phyloP scores from a whole-genome alignment of 306 rosid species.

The Quercus ilex region DNA sequence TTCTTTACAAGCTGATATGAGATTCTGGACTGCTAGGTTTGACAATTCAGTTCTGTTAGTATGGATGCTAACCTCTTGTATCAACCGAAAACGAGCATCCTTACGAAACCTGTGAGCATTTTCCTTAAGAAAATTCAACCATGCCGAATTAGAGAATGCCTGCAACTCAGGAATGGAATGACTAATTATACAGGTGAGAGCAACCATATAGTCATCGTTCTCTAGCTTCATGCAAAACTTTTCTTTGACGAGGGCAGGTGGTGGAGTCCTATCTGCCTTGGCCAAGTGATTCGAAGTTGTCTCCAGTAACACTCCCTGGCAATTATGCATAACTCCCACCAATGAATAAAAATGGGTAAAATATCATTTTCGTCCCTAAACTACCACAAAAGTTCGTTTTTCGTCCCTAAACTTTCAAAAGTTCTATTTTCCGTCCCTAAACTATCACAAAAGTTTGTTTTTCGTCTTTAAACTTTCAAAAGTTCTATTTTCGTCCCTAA shows the following conservation, averaged over 20 bases:
- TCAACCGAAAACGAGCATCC: conserved; percentile 45
- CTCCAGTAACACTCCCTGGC: conserved; percentile 68
- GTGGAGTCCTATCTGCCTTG: conserved; percentile 42
- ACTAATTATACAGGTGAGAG: conserved; percentile 50
- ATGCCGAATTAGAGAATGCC: conserved; percentile 57
- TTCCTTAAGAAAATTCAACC: conserved; percentile 61
- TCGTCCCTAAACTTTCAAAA: no score
- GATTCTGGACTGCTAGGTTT: conserved; percentile 42
- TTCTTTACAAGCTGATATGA: conserved; percentile 53
- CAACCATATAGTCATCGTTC: conserved; percentile 45
- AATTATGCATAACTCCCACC: conserved; percentile 22
- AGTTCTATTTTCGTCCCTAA: no score
- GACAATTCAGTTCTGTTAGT: conserved; percentile 31
- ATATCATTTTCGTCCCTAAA: no score
- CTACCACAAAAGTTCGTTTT: no score
- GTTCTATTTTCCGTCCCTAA: no score
- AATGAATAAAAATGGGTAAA: conserved; percentile 1
- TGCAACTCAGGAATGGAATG: conserved; percentile 30
- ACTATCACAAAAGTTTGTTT: no score
- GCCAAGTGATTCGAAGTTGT: conserved; percentile 69
- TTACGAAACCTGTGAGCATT: conserved; percentile 45
- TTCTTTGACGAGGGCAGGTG: conserved; percentile 58
- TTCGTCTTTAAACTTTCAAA: no score
- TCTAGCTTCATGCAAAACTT: conserved; percentile 60
- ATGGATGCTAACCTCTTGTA: conserved; percentile 38